These are phyloP conservation scores for Crithidia expoeki DNA, from an alignment of 208 protist species.

Conservation along the genomic window DNA sequence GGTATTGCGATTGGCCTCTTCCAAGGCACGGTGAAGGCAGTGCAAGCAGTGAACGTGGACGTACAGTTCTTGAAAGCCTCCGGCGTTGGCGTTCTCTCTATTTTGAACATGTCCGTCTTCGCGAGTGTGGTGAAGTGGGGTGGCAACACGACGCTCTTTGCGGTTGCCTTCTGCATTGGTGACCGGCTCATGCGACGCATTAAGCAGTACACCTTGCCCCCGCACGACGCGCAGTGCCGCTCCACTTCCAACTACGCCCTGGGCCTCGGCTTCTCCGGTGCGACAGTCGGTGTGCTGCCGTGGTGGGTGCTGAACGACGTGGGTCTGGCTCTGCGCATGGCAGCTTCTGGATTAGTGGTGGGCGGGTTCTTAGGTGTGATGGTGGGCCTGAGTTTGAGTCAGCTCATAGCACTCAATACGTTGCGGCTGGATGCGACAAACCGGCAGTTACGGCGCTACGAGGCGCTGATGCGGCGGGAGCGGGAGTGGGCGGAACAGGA, in stretches of 20 bases:
- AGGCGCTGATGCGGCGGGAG: conserved; percentile 81
- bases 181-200: conserved; percentile 57
- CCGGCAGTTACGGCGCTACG: conserved; percentile 80
- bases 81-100: conserved; percentile 75
- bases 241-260: conserved; percentile 77
- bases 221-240: conserved; percentile 65
- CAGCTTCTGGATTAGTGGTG: conserved; percentile 58
- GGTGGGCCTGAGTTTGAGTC: conserved; percentile 59
- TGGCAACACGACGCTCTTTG: conserved; percentile 71
- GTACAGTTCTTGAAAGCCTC: conserved; percentile 84
- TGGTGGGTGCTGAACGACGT: conserved; percentile 88
- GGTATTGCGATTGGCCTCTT: conserved; percentile 79
- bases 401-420: conserved; percentile 74
- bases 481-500: conserved; percentile 63
- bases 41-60: conserved; percentile 82
- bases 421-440: conserved; percentile 67
- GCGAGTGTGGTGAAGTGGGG: conserved; percentile 86
- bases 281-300: conserved; percentile 80
- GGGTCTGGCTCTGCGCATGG: conserved; percentile 60
- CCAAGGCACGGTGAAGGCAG: conserved; percentile 64
- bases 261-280: conserved; percentile 72
- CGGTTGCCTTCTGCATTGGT: conserved; percentile 72
- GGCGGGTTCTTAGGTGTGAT: conserved; percentile 67
- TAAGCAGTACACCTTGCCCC: conserved; percentile 55
- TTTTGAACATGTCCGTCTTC: conserved; percentile 85